phyloP scores from a whole-genome alignment of 441 rosid genomes.

The Dalechampia spathulata region DNA sequence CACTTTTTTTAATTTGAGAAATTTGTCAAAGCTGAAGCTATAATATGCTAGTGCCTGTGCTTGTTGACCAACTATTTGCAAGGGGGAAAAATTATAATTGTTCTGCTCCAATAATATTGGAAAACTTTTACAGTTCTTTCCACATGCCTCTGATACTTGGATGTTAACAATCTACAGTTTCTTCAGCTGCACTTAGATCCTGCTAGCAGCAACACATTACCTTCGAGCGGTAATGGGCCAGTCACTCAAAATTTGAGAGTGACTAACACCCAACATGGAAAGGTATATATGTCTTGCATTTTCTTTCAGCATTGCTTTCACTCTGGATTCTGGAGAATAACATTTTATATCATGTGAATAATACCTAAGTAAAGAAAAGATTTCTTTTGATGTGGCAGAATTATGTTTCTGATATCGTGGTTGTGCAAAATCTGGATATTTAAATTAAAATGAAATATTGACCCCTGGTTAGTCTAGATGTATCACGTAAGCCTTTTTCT shows the following conservation, averaged over 20 bases:
- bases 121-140: not conserved
- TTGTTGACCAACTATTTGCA: not conserved
- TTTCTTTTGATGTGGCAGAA: not conserved
- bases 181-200: constrained; percentile 95
- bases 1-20: not conserved
- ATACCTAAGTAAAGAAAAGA: no score
- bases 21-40: no score
- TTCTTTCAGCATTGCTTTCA: not conserved
- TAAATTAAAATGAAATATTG: not conserved
- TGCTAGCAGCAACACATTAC: constrained; percentile 71
- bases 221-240: constrained; percentile 51
- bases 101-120: no score
- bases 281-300: constrained; percentile 43
- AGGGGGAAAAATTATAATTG: not conserved
- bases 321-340: not conserved
- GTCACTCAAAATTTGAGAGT: constrained; percentile 67
- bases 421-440: not conserved
- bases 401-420: not conserved
- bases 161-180: constrained; percentile 45
- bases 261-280: constrained; percentile 91
- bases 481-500: not conserved
- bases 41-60: no score
- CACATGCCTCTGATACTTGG: constrained; percentile 8
- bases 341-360: not conserved
- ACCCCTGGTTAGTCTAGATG: not conserved